These are phyloP conservation scores for Fonsecaea erecta DNA, from an alignment of 2,329 filamentous ascomycete genomes.

Conservation along the genomic window DNA sequence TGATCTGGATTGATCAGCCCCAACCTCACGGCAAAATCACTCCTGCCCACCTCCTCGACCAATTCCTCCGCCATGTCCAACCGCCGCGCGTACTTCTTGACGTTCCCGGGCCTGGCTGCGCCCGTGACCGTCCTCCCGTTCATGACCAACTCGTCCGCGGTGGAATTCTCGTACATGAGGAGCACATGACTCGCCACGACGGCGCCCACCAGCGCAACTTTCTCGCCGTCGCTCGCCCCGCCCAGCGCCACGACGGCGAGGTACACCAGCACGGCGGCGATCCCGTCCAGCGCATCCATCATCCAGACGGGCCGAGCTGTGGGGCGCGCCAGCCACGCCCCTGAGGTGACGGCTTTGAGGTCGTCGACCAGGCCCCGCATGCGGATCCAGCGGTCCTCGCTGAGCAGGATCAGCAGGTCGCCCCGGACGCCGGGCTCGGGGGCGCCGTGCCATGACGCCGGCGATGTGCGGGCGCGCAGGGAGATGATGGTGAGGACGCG, in stretches of 20 bases:
- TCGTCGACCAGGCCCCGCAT: conserved; percentile 61
- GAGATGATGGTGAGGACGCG: conserved; percentile 62
- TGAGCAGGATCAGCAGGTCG: conserved; percentile 60
- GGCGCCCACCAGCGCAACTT: conserved; percentile 57
- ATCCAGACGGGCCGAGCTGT: conserved; percentile 54
- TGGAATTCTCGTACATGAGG: conserved; percentile 60
- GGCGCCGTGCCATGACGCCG: conserved; percentile 44
- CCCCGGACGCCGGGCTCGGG: conserved; percentile 45
- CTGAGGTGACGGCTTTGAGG: conserved; percentile 63
- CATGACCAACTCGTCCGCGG: conserved; percentile 55
- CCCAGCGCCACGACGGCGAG: conserved; percentile 60
- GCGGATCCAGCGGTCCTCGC: conserved; percentile 56
- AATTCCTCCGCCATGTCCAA: conserved; percentile 47
- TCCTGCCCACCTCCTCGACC: conserved; percentile 43
- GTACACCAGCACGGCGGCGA: conserved; percentile 63
- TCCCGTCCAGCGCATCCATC: conserved; percentile 40
- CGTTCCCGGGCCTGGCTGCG: conserved; percentile 20
- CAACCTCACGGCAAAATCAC: conserved; percentile 47
- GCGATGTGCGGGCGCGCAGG: conserved; percentile 58
- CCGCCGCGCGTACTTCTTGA: conserved; percentile 43
- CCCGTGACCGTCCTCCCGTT: conserved; percentile 52
- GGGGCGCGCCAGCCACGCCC: conserved; percentile 59
- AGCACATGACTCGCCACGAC: conserved; percentile 59
- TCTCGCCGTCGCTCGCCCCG: conserved; percentile 60
- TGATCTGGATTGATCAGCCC: conserved; percentile 42